Percentiles rank a stretch among this genome's conserved stretches.
These are phyloP conservation scores for Diaporthe capsici DNA, from an alignment of 2,329 filamentous ascomycete genomes.

Conservation along the genomic window DNA sequence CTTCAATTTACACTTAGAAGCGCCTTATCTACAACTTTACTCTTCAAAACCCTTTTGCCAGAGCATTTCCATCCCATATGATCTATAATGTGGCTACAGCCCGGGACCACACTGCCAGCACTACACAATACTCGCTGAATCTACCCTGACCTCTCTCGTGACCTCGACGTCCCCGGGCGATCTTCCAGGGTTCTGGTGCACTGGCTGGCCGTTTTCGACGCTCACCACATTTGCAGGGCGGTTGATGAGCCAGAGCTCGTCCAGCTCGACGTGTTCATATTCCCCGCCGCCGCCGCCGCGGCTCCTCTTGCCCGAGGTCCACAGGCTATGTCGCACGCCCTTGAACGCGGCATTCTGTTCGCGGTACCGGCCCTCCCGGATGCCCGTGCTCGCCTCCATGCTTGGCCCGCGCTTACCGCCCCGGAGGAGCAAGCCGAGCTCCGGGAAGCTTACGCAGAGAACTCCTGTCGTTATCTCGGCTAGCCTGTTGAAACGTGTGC, in stretches of 20 bases:
- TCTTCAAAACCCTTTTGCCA: not conserved
- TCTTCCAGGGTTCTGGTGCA: not conserved
- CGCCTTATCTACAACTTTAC: too few species aligned
- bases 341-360: conserved; percentile 5
- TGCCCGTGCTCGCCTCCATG: conserved; percentile 4
- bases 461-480: conserved; percentile 20
- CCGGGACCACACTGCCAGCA: not conserved
- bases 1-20: too few species aligned
- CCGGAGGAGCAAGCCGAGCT: conserved; percentile 7
- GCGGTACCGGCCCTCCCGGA: conserved; percentile 18
- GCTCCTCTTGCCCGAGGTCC: not conserved
- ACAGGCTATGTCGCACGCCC: not conserved
- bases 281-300: not conserved
- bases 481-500: not conserved
- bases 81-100: not conserved
- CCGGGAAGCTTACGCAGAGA: conserved; percentile 28
- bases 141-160: not conserved
- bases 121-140: not conserved
- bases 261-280: not conserved
- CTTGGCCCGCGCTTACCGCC: not conserved
- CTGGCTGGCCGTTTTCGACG: not conserved
- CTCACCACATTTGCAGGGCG: not conserved
- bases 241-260: not conserved
- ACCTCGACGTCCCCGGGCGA: not conserved
- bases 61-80: not conserved